Evolutionary conservation across 805 yeast species (phyloP).

Genomic region (Yarrowia phangngaensis): DNA sequence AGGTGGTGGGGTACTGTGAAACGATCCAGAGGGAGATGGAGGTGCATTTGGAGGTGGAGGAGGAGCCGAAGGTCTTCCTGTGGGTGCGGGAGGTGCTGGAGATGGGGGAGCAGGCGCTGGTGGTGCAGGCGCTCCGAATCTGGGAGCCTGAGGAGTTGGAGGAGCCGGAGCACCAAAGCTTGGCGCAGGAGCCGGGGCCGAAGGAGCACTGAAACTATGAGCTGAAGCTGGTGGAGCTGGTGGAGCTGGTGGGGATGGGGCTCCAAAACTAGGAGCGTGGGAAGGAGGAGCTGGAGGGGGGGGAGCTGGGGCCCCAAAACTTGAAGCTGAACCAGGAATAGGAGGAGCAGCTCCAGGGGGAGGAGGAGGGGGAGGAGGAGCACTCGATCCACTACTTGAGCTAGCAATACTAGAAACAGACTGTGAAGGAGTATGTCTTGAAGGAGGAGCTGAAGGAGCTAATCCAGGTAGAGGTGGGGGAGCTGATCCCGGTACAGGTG

Average conservation of each 20-base stretch:
- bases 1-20: constrained; percentile 33
- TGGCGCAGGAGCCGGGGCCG: constrained; percentile 26
- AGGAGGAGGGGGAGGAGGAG: constrained; percentile 25
- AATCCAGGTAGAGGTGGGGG: too few species aligned
- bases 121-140: constrained; percentile 1
- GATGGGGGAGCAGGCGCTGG: constrained; percentile 29
- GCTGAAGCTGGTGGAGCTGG: constrained; percentile 30
- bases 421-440: constrained; percentile 4
- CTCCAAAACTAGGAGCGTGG: constrained; percentile 3
- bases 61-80: constrained; percentile 32
- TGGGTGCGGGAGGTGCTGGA: constrained; percentile 37
- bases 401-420: constrained; percentile 15
- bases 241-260: constrained; percentile 30
- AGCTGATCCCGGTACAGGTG: constrained; percentile 29
- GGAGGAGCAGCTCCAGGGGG: constrained; percentile 28
- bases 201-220: constrained; percentile 30
- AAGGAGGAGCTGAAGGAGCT: background rate
- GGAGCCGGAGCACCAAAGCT: constrained; percentile 29
- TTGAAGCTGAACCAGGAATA: constrained; percentile 28
- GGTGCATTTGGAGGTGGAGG: constrained; percentile 34
- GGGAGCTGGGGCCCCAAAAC: constrained; percentile 27
- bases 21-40: constrained; percentile 33
- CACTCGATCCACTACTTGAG: constrained; percentile 16
- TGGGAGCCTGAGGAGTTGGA: constrained; percentile 29
- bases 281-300: constrained; percentile 29